phyloP scores from a whole-genome alignment of 345 rosid genomes.

The Populus ilicifolia region DNA sequence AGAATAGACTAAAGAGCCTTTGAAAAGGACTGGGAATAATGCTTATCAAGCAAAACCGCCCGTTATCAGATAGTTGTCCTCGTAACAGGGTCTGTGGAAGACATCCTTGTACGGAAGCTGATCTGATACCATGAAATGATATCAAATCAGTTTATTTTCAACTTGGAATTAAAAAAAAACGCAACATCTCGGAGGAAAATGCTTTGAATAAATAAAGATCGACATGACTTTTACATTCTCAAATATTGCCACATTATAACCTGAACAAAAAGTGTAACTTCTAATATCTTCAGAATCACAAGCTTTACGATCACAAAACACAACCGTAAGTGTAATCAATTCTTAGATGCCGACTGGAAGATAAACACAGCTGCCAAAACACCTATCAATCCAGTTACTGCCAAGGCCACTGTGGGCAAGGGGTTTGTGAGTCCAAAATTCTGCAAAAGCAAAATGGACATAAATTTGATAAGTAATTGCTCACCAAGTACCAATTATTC shows the following conservation, averaged over 20 bases:
- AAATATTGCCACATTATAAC: not conserved
- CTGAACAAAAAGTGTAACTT: constrained; percentile 12
- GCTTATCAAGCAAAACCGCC: not conserved
- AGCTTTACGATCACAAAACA: constrained; percentile 18
- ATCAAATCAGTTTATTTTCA: not conserved
- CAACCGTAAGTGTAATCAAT: constrained; percentile 27
- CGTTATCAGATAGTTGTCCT: not conserved
- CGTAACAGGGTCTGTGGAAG: not conserved
- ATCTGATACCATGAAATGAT: not conserved
- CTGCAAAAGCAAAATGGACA: constrained; percentile 39
- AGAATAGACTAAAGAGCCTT: not conserved
- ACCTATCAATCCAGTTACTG: constrained; percentile 71
- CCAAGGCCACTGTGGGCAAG: constrained; percentile 81
- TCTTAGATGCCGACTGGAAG: constrained; percentile 82
- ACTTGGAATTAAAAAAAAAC: constrained; percentile 5
- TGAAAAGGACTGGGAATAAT: not conserved
- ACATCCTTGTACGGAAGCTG: not conserved
- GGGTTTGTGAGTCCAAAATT: constrained; percentile 79
- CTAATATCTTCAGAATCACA: constrained; percentile 6
- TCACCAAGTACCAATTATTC: not conserved
- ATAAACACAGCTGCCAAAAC: constrained; percentile 76
- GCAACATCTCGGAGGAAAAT: not conserved
- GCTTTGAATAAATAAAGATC: constrained; percentile 4
- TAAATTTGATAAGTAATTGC: not conserved
- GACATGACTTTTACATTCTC: constrained; percentile 5